Conservation (phyloP, 345 rosid species). For the Moricandia moricandioides region DNA sequence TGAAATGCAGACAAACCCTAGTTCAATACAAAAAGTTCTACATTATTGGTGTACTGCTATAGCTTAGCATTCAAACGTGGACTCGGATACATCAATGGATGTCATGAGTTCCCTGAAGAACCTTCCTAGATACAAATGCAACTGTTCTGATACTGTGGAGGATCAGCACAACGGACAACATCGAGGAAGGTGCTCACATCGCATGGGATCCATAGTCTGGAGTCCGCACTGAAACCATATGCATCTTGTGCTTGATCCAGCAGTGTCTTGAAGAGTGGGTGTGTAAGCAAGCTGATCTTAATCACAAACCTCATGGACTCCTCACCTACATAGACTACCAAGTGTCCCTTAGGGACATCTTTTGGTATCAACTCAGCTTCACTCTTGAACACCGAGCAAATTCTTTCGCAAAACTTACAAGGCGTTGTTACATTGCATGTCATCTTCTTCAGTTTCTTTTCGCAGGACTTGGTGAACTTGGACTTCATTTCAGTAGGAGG, state of each 20-base stretch:
- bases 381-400: neutral
- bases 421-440: slow-evolving; percentile 47
- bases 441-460: slow-evolving; percentile 57
- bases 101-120: slow-evolving; percentile 16
- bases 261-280: neutral
- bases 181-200: slow-evolving; percentile 67
- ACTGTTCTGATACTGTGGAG: slow-evolving; percentile 40
- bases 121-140: slow-evolving; percentile 39
- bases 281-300: neutral
- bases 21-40: neutral
- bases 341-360: neutral
- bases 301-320: neutral
- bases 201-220: slow-evolving; percentile 82
- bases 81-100: slow-evolving; percentile 30
- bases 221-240: slow-evolving; percentile 53
- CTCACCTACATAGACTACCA: neutral
- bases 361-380: neutral
- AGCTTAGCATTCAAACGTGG: neutral
- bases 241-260: slow-evolving; percentile 32
- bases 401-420: slow-evolving; percentile 50
- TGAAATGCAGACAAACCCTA: no score
- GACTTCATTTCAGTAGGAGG: slow-evolving; percentile 37
- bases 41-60: neutral
- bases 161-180: slow-evolving; percentile 60
- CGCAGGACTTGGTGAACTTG: slow-evolving; percentile 43